Conservation (phyloP, 306 rosid species). For the Carpinus viminea region DNA sequence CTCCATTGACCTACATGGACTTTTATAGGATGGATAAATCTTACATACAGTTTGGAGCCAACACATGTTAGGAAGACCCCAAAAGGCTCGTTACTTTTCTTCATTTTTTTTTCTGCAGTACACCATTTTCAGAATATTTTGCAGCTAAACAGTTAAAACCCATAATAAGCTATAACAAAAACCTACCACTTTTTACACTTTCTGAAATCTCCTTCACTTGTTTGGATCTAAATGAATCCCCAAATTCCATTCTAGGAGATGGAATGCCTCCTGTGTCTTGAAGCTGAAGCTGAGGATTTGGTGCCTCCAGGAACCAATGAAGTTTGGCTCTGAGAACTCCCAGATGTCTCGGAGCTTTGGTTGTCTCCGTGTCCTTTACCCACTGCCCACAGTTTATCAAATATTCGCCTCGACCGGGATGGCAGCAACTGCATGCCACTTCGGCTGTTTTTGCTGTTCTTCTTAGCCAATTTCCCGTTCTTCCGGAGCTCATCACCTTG, state of each 20-base stretch:
- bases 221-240: too few species aligned
- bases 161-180: slow-evolving; percentile 27
- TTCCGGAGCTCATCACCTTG: slow-evolving; percentile 47
- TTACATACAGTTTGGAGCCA: slow-evolving; percentile 27
- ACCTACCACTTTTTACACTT: too few species aligned
- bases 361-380: slow-evolving; percentile 79
- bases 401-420: slow-evolving; percentile 85
- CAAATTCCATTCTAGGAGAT: too few species aligned
- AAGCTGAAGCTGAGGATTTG: too few species aligned
- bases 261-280: too few species aligned
- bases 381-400: slow-evolving; percentile 74
- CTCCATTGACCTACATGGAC: not conserved
- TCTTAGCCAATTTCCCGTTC: slow-evolving; percentile 59
- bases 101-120: slow-evolving; percentile 14
- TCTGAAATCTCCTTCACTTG: too few species aligned
- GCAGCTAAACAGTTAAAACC: slow-evolving; percentile 9
- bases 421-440: slow-evolving; percentile 81
- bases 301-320: too few species aligned
- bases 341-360: slow-evolving; percentile 65
- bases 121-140: slow-evolving; percentile 27
- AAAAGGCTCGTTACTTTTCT: slow-evolving; percentile 31
- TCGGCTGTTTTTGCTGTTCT: slow-evolving; percentile 73
- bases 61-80: slow-evolving; percentile 13
- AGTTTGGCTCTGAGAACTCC: too few species aligned
- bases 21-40: not conserved